Conservation (phyloP, 148 eudicot genomes). For the Diospyros kaki region DNA sequence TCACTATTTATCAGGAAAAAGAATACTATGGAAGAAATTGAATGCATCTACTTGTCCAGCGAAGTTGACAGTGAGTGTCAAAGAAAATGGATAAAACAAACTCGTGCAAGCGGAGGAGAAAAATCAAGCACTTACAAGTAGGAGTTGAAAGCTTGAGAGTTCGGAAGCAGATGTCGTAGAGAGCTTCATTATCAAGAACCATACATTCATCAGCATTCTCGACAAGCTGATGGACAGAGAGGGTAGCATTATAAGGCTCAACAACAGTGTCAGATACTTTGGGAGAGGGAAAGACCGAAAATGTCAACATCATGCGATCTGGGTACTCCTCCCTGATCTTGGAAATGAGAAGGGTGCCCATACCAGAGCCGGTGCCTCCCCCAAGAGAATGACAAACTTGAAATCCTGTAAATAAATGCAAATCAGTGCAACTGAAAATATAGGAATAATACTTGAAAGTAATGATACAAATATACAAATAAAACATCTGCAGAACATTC, state of each 20-base stretch:
- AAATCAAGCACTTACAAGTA: slow-evolving; percentile 21
- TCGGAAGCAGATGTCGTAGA: slow-evolving; percentile 44
- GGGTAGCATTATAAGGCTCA: slow-evolving; percentile 46
- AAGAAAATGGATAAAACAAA: neutral
- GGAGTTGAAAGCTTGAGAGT: slow-evolving; percentile 41
- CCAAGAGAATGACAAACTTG: slow-evolving; percentile 37
- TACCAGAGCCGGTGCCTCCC: slow-evolving; percentile 26
- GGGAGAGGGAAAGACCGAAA: slow-evolving; percentile 26
- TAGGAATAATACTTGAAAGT: neutral
- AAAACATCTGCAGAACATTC: too few relatives aligned
- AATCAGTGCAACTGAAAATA: slow-evolving; percentile 1
- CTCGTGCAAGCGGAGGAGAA: neutral
- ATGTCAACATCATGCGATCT: slow-evolving; percentile 35
- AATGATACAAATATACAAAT: neutral
- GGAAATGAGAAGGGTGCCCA: slow-evolving; percentile 23
- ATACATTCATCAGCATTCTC: slow-evolving; percentile 49
- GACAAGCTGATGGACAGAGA: slow-evolving; percentile 43
- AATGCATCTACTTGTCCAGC: neutral
- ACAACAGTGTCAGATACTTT: slow-evolving; percentile 45
- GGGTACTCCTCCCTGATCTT: slow-evolving; percentile 26
- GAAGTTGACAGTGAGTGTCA: neutral
- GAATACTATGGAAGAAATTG: neutral
- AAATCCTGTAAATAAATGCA: slow-evolving; percentile 12
- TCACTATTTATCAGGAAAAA: too few relatives aligned
- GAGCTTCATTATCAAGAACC: slow-evolving; percentile 45